phyloP scores from a whole-genome alignment of 129 eudicot species.

The Glebionis coronaria region DNA sequence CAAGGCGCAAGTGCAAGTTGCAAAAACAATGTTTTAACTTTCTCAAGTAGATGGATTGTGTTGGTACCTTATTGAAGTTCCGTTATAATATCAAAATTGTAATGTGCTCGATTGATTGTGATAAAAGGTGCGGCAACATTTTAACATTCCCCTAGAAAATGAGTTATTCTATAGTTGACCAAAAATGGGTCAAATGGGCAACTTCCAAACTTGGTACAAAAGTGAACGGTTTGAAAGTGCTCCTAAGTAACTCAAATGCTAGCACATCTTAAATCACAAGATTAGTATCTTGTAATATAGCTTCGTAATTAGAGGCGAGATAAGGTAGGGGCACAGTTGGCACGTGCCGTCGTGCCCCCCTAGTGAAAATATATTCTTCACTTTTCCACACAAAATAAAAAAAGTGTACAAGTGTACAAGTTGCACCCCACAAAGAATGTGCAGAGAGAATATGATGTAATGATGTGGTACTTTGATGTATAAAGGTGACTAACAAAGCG shows the following conservation, averaged over 20 bases:
- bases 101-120: conserved; percentile 12
- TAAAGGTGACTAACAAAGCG: not conserved
- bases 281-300: too few species aligned
- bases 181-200: not conserved
- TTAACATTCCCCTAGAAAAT: not conserved
- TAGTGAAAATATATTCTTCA: too few species aligned
- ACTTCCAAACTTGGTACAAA: too few species aligned
- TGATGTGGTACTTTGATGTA: conserved; percentile 2
- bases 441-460: conserved; percentile 1
- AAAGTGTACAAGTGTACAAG: conserved; percentile 12
- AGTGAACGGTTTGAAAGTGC: too few species aligned
- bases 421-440: conserved; percentile 15
- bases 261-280: too few species aligned
- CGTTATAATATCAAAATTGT: not conserved
- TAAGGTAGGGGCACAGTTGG: too few species aligned
- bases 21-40: not conserved
- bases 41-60: conserved; percentile 12
- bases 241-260: too few species aligned
- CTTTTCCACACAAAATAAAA: conserved; percentile 7
- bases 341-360: too few species aligned
- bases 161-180: too few species aligned
- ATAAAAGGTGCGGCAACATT: not conserved
- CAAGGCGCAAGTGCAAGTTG: conserved; percentile 4
- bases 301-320: too few species aligned
- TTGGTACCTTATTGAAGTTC: conserved; percentile 1